Base-by-base conservation (phyloP, 148 eudicot species). In the Fagopyrum esculentum region DNA sequence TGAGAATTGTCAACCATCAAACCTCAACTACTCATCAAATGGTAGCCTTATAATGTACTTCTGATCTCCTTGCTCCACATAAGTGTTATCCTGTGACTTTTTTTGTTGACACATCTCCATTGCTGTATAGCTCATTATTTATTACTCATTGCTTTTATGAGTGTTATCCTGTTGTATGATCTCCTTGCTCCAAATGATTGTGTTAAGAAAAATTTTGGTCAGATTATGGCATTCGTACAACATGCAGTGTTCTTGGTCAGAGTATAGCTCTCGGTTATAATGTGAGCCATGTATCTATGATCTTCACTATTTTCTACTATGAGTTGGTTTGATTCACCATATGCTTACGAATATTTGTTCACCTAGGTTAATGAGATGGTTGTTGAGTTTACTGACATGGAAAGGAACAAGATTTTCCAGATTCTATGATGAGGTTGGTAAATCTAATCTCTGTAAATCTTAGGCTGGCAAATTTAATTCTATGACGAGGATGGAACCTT, bases 231-330 rank as follows among this genome's bases (percentile, higher is more conserved):
- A 93, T 93, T 74, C 93, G 98, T 79, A 93, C 95, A 2, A 87
- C 91, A 76, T 95, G 98, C 56, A 93, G 97, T 80, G 97, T 93
- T 76, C 95, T 93, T 83, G 98, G 98, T 83, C 98, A 93, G 85
- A 93, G 98, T 85, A 86, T 93, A 82, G 98, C 97, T 75, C 93
- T 93, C 57, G 98, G 91, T 86, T 90, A 91, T 76, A 91, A 93
- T 82, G 98, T 93, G 30, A 93, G 93, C 81, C 98, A 93, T 97
- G 98, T 89, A 72, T 45, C 82, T 70, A 69, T 70, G 12, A 45
- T 74, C 56, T 72, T 17, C 71, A 35, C 46, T 22, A 17, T 72
- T 4, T 55, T 47, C 10, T 48, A 8, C 61, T 0, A 71, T 47
- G 54, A 54, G 35, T 55, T 19, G 80, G 57, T 7, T 57, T 64